Percentiles rank a stretch among this genome's conserved stretches.
phyloP scores from a whole-genome alignment of 208 protist species.

The Leishmania arabica region DNA sequence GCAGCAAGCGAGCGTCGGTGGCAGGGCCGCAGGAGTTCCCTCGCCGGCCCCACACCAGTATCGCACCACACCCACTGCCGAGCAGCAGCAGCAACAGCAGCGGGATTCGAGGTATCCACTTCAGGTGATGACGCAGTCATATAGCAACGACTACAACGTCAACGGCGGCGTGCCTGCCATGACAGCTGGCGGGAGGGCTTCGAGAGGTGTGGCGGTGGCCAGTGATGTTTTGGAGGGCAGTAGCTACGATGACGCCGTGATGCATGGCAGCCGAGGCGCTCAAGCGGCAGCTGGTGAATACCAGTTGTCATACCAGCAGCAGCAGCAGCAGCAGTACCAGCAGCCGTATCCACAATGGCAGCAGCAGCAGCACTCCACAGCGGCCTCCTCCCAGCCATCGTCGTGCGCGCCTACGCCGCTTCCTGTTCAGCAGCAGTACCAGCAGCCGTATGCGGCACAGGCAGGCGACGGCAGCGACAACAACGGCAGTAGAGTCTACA shows the following conservation, averaged over 20 bases:
- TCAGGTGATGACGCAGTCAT: background rate
- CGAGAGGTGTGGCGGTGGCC: background rate
- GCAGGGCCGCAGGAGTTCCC: background rate
- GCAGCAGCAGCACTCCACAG: constrained; percentile 7
- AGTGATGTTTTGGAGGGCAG: background rate
- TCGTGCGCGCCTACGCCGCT: background rate
- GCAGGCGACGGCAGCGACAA: constrained; percentile 1
- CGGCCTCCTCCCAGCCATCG: constrained; percentile 3
- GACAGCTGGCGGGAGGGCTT: background rate
- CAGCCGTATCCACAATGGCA: background rate
- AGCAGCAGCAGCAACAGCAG: background rate
- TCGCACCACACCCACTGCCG: background rate
- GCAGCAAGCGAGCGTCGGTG: background rate
- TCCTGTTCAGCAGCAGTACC: background rate
- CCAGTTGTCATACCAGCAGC: background rate
- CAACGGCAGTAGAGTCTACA: background rate
- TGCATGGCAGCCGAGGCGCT: background rate
- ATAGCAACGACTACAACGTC: background rate
- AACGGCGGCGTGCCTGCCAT: background rate
- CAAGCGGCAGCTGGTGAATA: constrained; percentile 5
- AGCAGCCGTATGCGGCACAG: background rate
- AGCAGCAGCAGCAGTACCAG: background rate
- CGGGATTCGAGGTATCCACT: background rate
- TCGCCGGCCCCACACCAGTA: background rate
- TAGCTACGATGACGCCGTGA: constrained; percentile 3